Percentiles rank a stretch among this genome's conserved stretches.
phyloP scores from a whole-genome alignment of 2,329 filamentous ascomycete genomes.

The Pseudocercospora vitis region DNA sequence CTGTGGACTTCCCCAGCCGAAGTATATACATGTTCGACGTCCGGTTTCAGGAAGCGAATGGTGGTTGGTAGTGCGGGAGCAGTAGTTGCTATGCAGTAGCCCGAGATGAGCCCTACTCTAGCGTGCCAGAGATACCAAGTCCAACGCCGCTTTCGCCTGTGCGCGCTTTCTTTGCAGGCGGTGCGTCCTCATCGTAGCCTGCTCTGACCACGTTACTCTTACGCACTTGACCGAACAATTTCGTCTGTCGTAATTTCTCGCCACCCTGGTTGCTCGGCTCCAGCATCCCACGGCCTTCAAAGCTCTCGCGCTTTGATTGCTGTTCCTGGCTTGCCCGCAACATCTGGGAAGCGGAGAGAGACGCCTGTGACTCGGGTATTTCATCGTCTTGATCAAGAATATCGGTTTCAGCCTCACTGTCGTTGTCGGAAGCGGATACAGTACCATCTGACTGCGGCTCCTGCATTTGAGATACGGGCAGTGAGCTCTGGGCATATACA shows the following conservation, averaged over 20 bases:
- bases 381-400: constrained; percentile 60
- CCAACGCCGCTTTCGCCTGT: constrained; percentile 42
- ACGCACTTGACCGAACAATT: constrained; percentile 62
- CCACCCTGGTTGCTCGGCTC: constrained; percentile 14
- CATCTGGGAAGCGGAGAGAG: constrained; percentile 70
- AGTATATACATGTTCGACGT: not conserved
- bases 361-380: constrained; percentile 72
- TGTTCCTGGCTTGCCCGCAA: constrained; percentile 48
- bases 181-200: constrained; percentile 27
- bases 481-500: constrained; percentile 28
- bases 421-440: constrained; percentile 68
- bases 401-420: constrained; percentile 55
- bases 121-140: constrained; percentile 32
- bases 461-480: constrained; percentile 24
- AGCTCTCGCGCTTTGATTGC: constrained; percentile 37
- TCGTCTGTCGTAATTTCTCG: constrained; percentile 55
- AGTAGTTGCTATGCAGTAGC: too few species aligned
- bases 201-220: constrained; percentile 52
- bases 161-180: constrained; percentile 53
- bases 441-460: constrained; percentile 57
- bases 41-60: too few species aligned
- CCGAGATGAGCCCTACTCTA: constrained; percentile 17
- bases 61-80: too few species aligned
- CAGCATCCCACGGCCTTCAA: constrained; percentile 40
- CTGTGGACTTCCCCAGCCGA: not conserved